These are phyloP conservation scores for Ajuga chamaepitys DNA, from an alignment of 257 asterid species.

Conservation along the genomic window DNA sequence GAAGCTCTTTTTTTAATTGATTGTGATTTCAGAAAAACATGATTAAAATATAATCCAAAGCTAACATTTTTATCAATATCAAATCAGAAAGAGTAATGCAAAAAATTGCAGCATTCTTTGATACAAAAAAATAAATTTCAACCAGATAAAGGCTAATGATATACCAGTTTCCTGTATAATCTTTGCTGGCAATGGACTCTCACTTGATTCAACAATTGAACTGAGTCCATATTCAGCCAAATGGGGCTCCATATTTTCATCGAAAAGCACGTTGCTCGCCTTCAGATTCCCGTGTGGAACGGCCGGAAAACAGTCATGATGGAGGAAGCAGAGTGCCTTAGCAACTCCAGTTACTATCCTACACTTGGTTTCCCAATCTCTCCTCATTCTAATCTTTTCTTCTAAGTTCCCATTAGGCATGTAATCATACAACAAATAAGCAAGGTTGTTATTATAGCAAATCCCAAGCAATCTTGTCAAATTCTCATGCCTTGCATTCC, in stretches of 20 bases:
- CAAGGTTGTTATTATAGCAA: conserved; percentile 53
- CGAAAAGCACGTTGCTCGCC: conserved; percentile 56
- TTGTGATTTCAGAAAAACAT: no score
- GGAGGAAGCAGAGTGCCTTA: conserved; percentile 68
- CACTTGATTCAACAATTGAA: conserved; percentile 30
- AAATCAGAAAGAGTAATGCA: neutral
- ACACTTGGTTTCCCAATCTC: conserved; percentile 65
- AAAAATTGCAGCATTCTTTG: neutral
- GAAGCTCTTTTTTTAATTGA: no score
- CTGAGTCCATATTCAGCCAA: conserved; percentile 67
- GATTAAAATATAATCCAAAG: no score
- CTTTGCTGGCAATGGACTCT: conserved; percentile 18
- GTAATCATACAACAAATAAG: conserved; percentile 72
- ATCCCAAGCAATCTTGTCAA: conserved; percentile 70
- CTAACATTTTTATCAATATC: no score
- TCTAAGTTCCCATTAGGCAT: conserved; percentile 60
- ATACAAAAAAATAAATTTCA: no score
- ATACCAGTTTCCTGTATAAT: conserved; percentile 50
- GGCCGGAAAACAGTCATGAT: conserved; percentile 72
- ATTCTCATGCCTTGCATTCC: conserved; percentile 73
- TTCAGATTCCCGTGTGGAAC: conserved; percentile 79
- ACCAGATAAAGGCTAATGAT: neutral
- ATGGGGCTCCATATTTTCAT: conserved; percentile 85
- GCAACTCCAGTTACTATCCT: conserved; percentile 58
- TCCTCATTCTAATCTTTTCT: conserved; percentile 44